Evolutionary conservation across 192 early-diverging fungal genomes (phyloP).

Genomic region (Gonapodya sp.): DNA sequence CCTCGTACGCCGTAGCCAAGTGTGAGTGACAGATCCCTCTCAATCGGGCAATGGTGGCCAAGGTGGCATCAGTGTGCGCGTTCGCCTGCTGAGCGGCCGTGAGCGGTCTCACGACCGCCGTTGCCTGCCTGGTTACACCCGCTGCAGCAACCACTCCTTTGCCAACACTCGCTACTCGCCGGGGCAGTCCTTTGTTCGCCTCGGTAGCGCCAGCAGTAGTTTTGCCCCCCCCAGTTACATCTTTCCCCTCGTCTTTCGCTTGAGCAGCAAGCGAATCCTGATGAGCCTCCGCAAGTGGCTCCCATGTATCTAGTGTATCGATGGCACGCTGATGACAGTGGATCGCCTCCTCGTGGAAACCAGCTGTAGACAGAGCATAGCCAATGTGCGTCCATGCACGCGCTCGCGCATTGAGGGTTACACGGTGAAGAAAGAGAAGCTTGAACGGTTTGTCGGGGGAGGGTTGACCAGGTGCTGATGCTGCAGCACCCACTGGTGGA

Average conservation of each 20-base stretch:
- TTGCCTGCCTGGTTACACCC: not conserved
- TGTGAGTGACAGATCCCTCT: not conserved
- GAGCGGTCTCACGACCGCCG: not conserved
- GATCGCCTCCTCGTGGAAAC: not conserved
- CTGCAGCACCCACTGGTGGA: too few relatives aligned
- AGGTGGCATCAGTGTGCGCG: not conserved
- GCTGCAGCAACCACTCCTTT: not conserved
- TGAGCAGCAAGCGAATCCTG: not conserved
- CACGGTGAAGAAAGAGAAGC: not conserved
- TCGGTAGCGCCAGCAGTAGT: not conserved
- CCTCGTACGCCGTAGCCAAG: constrained; percentile 5
- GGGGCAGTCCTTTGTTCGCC: not conserved
- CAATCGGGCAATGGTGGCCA: not conserved
- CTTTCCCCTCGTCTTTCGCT: not conserved
- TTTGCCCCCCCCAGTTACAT: not conserved
- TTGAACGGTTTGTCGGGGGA: not conserved
- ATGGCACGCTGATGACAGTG: not conserved
- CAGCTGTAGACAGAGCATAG: not conserved
- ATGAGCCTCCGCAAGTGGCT: constrained; percentile 2
- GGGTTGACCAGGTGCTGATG: too few relatives aligned
- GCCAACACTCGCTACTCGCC: not conserved
- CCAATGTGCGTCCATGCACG: constrained; percentile 4
- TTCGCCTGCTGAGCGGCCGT: not conserved
- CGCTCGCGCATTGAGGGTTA: not conserved
- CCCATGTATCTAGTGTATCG: not conserved